These are phyloP conservation scores for Pyrenophora seminiperda DNA, from an alignment of 2,329 filamentous ascomycete species.

Conservation along the genomic window DNA sequence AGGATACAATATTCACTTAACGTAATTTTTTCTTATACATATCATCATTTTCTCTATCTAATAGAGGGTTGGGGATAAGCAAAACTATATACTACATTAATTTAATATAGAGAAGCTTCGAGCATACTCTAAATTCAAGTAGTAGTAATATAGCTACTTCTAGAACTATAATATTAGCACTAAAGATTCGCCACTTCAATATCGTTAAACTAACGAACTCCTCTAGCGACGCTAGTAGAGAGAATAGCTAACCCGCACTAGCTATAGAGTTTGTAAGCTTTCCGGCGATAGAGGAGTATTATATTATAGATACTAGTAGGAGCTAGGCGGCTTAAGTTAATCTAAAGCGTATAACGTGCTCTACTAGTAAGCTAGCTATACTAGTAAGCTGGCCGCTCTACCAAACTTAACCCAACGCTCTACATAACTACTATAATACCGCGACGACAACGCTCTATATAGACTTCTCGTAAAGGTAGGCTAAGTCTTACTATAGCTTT, in stretches of 20 bases:
- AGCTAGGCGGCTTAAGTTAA: background rate
- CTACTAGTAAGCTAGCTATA: too few species aligned
- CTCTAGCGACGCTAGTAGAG: background rate
- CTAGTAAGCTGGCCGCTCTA: too few species aligned
- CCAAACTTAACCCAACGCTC: too few species aligned
- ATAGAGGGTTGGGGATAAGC: background rate
- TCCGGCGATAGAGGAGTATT: background rate
- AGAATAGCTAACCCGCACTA: background rate
- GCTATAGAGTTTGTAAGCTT: background rate
- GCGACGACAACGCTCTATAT: too few species aligned
- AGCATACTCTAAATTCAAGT: background rate
- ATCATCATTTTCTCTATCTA: background rate
- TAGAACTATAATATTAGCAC: background rate
- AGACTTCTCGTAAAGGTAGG: too few species aligned
- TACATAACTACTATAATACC: too few species aligned
- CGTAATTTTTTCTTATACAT: background rate
- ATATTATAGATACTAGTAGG: background rate
- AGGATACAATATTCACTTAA: background rate
- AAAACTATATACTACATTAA: background rate
- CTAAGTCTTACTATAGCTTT: too few species aligned
- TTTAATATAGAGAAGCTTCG: background rate
- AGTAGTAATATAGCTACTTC: too few species aligned
- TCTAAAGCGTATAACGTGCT: slow-evolving; percentile 1
- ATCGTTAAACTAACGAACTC: background rate
- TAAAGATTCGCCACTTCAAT: background rate